Evolutionary conservation across 441 rosid genomes (phyloP), one percentile per base, ranked within the genome.

Genomic region (Erysimum pusillum): DNA sequence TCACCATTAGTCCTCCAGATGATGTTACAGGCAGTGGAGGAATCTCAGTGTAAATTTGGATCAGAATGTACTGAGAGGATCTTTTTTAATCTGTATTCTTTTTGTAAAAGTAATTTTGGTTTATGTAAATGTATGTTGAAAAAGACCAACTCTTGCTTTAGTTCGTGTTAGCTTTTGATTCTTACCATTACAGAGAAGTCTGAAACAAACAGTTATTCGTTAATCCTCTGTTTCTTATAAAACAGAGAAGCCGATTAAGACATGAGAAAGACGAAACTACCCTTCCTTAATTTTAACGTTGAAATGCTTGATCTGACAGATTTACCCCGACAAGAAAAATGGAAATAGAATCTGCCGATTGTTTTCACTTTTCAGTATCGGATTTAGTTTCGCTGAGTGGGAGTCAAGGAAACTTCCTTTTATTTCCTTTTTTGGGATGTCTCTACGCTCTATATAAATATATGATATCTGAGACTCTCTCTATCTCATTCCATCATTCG

Each of bases 1-100:
- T 94, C 38, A 57, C 91, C 2, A 80, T 94, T 28, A 89, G 84
- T 76, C 97, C 98, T 25, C 89, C 97, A 0, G 87, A 79, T 52
- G 78, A 67, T 17, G 72, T 46, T 32, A 25, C 62, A 25, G 76
- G 76, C 17, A 2, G 57, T 53, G 80, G 82, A 45, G 73, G 59
- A 34, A 7, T 79, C 44, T 63, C 71, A 3, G 79, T 79, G 54
- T 79, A 69, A 74, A 20, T 61, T 62, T 78, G 22, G 35, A 72
- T 65, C 57, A 41, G 48, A 66, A 25, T 65, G 63, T 71, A 17
- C 9, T 25, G 52, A 15, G 56, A 38, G 31, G 20, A 58, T 61
- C 9, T 48, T 69, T 49, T 71, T 64, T 54, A 59, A 36, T 44
- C 34, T 71, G 15, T 68, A 5, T 59, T 18, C 31, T 44, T 71